These are phyloP conservation scores for Penicillium odoratum DNA, from an alignment of 495 filamentous ascomycete genomes.

Conservation along the genomic window DNA sequence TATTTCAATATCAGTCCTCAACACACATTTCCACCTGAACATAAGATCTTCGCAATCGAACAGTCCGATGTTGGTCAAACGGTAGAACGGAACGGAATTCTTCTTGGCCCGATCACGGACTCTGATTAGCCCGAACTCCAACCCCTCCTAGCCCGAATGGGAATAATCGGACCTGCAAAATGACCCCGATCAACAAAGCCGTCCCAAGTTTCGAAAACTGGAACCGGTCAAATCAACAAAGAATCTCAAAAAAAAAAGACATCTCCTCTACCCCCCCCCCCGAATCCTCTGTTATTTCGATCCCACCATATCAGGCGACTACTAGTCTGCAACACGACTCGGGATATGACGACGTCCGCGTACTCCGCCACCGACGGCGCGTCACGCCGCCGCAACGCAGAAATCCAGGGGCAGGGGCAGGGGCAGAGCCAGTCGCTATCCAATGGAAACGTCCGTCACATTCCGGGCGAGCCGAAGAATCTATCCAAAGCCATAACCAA, in stretches of 20 bases:
- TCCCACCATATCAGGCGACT: neutral
- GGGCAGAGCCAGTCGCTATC: too few relatives aligned
- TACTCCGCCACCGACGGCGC: neutral
- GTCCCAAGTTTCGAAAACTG: neutral
- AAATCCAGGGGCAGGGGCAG: neutral
- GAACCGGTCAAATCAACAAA: neutral
- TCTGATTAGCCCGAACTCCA: slow-evolving; percentile 6
- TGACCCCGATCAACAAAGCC: slow-evolving; percentile 3
- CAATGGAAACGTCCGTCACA: neutral
- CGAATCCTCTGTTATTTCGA: neutral
- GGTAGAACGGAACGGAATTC: neutral
- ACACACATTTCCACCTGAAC: neutral
- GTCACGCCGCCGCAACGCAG: slow-evolving; percentile 3
- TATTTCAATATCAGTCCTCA: neutral
- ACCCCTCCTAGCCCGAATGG: slow-evolving; percentile 5
- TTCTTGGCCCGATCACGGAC: neutral
- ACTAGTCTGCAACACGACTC: too few relatives aligned
- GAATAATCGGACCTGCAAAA: slow-evolving; percentile 13
- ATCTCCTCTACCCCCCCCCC: neutral
- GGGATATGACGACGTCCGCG: neutral
- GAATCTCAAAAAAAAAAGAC: neutral
- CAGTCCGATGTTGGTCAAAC: neutral
- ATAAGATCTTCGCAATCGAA: neutral
- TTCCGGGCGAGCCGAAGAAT: neutral
- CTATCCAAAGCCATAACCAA: too few relatives aligned